Evolutionary conservation across 1,284 basidiomycete species (phyloP).

Genomic region (Puccinia hordei): DNA sequence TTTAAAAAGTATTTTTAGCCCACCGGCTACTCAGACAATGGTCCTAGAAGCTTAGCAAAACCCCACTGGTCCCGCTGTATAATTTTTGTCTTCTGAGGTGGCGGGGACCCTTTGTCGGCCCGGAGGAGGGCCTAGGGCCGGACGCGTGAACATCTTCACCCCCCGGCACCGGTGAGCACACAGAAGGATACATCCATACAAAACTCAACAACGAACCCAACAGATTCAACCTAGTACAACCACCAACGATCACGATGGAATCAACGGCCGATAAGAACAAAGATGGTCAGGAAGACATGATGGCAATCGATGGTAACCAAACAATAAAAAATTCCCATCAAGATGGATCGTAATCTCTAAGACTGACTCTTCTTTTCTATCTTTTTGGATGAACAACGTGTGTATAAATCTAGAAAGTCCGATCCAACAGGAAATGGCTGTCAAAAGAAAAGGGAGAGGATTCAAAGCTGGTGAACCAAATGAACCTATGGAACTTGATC

Average conservation of each 20-base stretch:
- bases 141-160: too few relatives aligned
- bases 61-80: too few relatives aligned
- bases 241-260: background rate
- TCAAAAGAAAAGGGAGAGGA: slow-evolving; percentile 61
- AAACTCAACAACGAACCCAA: too few relatives aligned
- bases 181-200: too few relatives aligned
- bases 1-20: too few relatives aligned
- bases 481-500: slow-evolving; percentile 55
- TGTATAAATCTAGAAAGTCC: background rate
- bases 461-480: slow-evolving; percentile 55
- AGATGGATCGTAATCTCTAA: background rate
- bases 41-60: too few relatives aligned
- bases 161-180: too few relatives aligned
- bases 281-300: slow-evolving; percentile 1
- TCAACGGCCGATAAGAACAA: slow-evolving; percentile 1
- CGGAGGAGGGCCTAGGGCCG: too few relatives aligned
- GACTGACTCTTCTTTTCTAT: background rate
- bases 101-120: too few relatives aligned
- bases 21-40: too few relatives aligned
- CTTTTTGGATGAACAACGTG: background rate
- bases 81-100: too few relatives aligned
- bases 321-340: background rate
- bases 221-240: too few relatives aligned
- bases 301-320: slow-evolving; percentile 23
- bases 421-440: slow-evolving; percentile 6